phyloP scores from a whole-genome alignment of 2,329 filamentous ascomycete species.

The Fusarium sulawesiense region DNA sequence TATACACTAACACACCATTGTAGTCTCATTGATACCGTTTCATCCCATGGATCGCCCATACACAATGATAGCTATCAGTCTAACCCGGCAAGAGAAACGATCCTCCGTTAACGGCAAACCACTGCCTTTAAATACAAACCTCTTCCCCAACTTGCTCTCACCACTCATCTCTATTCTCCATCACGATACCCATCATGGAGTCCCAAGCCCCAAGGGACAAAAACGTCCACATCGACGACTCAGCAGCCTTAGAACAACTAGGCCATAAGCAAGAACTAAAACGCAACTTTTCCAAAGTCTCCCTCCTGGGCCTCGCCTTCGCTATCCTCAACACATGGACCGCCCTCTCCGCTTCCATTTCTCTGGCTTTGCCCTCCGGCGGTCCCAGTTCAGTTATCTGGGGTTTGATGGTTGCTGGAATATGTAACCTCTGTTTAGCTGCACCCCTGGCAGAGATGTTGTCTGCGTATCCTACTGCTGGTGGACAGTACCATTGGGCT shows the following conservation, averaged over 20 bases:
- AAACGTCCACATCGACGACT: constrained; percentile 47
- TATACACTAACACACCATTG: not conserved
- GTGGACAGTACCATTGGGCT: constrained; percentile 79
- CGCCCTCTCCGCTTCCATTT: constrained; percentile 60
- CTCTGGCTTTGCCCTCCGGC: constrained; percentile 71
- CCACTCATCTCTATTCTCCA: not conserved
- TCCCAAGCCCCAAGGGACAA: constrained; percentile 33
- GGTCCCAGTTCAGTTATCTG: constrained; percentile 78
- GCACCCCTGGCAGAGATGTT: constrained; percentile 78
- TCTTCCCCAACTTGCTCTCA: not conserved
- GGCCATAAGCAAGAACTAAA: constrained; percentile 62
- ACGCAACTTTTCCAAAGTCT: constrained; percentile 62
- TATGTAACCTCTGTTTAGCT: constrained; percentile 78
- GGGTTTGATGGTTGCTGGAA: constrained; percentile 70
- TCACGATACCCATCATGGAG: constrained; percentile 30
- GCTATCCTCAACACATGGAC: constrained; percentile 65
- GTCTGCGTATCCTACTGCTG: constrained; percentile 70
- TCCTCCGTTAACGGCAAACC: constrained; percentile 22
- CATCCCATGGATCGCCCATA: constrained; percentile 15
- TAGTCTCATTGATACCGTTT: constrained; percentile 1
- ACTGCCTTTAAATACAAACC: constrained; percentile 13
- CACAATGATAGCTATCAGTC: constrained; percentile 18
- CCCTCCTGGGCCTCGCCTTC: constrained; percentile 61
- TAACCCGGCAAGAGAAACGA: constrained; percentile 28
- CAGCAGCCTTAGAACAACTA: constrained; percentile 56